Evolutionary conservation across 2,329 filamentous ascomycete genomes (phyloP), one percentile per base, ranked within the genome.

Genomic region (Aspergillus brunneoviolaceus): DNA sequence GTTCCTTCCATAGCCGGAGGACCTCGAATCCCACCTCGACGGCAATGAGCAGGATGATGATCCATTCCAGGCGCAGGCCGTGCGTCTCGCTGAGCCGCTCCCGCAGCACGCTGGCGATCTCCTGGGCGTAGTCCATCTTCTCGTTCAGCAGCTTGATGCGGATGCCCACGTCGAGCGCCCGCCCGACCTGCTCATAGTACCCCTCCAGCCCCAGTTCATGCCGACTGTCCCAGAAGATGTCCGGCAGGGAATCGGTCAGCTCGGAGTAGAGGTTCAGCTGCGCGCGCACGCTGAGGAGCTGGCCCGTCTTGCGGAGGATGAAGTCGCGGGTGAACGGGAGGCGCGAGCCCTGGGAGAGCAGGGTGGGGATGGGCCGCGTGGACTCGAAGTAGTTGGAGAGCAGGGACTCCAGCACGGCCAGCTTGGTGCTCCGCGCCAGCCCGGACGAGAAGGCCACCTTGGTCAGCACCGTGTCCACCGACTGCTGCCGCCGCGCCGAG

Each of bases 391-490:
- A 98, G 55, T 87, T 85, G 47, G 86, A 87, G 16, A 98, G 82
- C 42, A 91, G 85, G 55, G 87, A 89, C 76, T 99, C 95, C 23
- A 99, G 84, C 3, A 96, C 92, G 42, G 92, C 94, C 12, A 99
- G 85, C 75, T 98, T 98, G 5, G 95, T 97, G 69, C 90, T 95
- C 57, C 95, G 85, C 5, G 95, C 94, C 10, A 99, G 84, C 2
- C 94, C 94, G 0, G 92, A 97, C 0, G 94, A 97, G 76, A 98
- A 98, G 49, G 95, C 95, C 63, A 98, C 94, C 74, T 98, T 97
- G 67, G 93, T 92, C 14, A 97, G 83, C 1, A 94, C 90, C 0
- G 83, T 85, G 67, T 87, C 84, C 33, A 85, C 77, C 58, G 68
- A 76, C 65, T 76, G 72, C 23, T 23, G 23, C 23, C 23, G 23